Evolutionary conservation across 1,139 yeast genomes (phyloP).

Genomic region (Pichia sp.): DNA sequence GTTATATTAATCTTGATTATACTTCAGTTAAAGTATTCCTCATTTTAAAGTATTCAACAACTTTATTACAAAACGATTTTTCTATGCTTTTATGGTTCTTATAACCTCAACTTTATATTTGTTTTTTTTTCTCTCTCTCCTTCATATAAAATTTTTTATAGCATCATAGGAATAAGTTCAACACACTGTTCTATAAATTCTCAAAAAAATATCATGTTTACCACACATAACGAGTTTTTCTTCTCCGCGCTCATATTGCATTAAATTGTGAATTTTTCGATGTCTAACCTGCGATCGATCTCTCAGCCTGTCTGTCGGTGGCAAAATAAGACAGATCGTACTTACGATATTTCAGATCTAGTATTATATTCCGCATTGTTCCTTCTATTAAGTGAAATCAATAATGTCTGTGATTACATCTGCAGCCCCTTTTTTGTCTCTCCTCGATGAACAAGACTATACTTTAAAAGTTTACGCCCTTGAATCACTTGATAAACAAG

Average conservation of each 20-base stretch:
- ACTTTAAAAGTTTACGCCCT: constrained; percentile 79
- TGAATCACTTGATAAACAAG: constrained; percentile 69
- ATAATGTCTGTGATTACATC: constrained; percentile 40
- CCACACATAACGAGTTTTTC: too few relatives aligned
- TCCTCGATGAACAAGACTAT: constrained; percentile 74
- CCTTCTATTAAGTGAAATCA: too few relatives aligned
- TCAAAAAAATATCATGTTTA: too few relatives aligned
- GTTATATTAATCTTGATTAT: constrained; percentile 48
- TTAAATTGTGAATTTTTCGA: too few relatives aligned
- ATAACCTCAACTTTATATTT: not conserved
- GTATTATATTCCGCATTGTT: too few relatives aligned
- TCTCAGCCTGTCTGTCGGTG: too few relatives aligned
- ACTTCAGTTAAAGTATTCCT: not conserved
- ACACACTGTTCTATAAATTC: constrained; percentile 9
- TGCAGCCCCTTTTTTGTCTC: constrained; percentile 87
- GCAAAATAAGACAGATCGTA: not conserved
- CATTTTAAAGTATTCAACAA: constrained; percentile 7
- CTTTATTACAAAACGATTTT: constrained; percentile 1
- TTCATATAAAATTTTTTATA: not conserved
- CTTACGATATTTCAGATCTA: too few relatives aligned
- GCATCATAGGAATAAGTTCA: constrained; percentile 8
- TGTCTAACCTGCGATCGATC: too few relatives aligned
- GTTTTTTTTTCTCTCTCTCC: not conserved
- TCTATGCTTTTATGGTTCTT: constrained; percentile 1
- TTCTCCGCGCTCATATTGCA: too few relatives aligned